These are phyloP conservation scores for Hyparrhenia diplandra DNA, from an alignment of 176 grass and related monocot species.

Conservation along the genomic window DNA sequence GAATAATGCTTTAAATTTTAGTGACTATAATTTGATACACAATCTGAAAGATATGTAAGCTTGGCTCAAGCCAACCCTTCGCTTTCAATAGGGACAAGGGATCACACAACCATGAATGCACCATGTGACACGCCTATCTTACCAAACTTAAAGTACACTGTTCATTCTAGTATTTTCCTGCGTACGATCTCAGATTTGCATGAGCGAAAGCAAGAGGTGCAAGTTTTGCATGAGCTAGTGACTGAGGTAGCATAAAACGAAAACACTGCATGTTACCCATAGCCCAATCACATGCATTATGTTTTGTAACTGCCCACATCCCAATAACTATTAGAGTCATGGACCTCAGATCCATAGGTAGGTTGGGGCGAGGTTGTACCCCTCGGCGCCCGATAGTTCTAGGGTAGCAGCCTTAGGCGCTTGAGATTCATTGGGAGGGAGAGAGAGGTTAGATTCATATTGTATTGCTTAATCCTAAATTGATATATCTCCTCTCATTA, in stretches of 20 bases:
- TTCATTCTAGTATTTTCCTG: not conserved
- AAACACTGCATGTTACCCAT: too few species aligned
- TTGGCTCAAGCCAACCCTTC: conserved; percentile 1
- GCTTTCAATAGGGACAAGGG: not conserved
- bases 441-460: too few species aligned
- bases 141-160: conserved; percentile 11
- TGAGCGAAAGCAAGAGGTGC: not conserved
- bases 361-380: too few species aligned
- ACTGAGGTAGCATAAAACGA: not conserved
- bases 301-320: not conserved
- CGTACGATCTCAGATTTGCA: not conserved
- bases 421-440: too few species aligned
- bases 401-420: too few species aligned
- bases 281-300: not conserved
- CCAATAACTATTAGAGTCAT: not conserved
- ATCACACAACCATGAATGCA: not conserved
- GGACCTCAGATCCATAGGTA: too few species aligned
- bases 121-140: conserved; percentile 21
- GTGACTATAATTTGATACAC: not conserved
- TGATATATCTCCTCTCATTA: too few species aligned
- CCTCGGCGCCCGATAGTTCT: too few species aligned
- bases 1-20: not conserved
- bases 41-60: not conserved
- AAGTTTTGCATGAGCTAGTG: not conserved
- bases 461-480: too few species aligned